phyloP scores from a whole-genome alignment of 257 asterid genomes.

The Gynochthodes officinalis region DNA sequence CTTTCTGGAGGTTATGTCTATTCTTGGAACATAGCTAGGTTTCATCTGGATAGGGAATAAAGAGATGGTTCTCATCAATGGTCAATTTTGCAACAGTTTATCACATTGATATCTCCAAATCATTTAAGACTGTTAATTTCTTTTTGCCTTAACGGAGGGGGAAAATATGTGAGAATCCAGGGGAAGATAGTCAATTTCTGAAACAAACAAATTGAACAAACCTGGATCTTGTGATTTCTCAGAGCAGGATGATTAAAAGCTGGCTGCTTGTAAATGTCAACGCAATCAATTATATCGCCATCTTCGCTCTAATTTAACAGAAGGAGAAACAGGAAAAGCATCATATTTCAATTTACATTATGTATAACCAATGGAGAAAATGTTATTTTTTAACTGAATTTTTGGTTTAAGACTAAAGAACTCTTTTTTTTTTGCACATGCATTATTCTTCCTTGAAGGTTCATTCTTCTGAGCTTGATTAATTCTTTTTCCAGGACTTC shows the following conservation, averaged over 20 bases:
- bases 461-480: no score
- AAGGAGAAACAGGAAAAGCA: neutral
- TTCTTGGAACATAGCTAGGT: constrained; percentile 31
- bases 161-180: no score
- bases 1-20: constrained; percentile 3
- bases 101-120: no score
- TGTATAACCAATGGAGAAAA: no score
- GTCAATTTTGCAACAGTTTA: neutral
- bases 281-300: constrained; percentile 72
- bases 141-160: no score
- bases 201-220: neutral
- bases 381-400: no score
- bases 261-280: constrained; percentile 62
- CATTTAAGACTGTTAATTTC: no score
- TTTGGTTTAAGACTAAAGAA: no score
- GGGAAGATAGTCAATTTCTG: no score
- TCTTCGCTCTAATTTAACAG: constrained; percentile 52
- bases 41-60: constrained; percentile 29
- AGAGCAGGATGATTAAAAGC: constrained; percentile 60
- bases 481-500: neutral
- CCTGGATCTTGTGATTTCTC: constrained; percentile 38
- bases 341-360: neutral
- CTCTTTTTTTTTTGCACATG: no score
- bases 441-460: neutral
- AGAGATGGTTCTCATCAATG: neutral